Evolutionary conservation across 768 basidiomycete genomes (phyloP).

Genomic region (Amanita rubescens): DNA sequence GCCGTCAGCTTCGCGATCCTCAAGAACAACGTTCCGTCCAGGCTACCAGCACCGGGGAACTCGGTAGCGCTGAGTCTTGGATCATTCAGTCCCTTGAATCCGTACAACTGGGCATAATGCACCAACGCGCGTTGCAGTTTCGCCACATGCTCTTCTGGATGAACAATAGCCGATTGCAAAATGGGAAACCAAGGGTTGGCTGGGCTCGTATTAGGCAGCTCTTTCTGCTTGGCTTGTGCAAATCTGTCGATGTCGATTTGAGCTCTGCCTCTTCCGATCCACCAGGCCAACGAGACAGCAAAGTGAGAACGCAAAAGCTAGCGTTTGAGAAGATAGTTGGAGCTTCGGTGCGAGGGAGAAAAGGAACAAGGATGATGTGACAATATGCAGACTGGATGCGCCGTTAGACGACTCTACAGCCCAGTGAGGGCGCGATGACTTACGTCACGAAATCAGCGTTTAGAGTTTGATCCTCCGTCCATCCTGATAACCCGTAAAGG

Average conservation of each 20-base stretch:
- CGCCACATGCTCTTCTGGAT: slow-evolving; percentile 45
- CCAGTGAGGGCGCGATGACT: slow-evolving; percentile 14
- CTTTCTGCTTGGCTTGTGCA: slow-evolving; percentile 13
- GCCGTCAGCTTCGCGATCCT: slow-evolving; percentile 43
- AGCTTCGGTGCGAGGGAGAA: slow-evolving; percentile 29
- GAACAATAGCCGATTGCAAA: slow-evolving; percentile 40
- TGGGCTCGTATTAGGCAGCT: slow-evolving; percentile 15
- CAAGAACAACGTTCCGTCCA: slow-evolving; percentile 55
- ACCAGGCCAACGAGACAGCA: slow-evolving; percentile 37
- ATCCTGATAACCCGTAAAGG: slow-evolving; percentile 34
- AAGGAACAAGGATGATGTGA: slow-evolving; percentile 53
- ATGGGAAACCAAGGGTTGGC: slow-evolving; percentile 53
- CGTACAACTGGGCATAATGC: slow-evolving; percentile 41
- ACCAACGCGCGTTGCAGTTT: slow-evolving; percentile 48
- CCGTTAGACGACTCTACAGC: background rate
- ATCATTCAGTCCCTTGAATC: slow-evolving; percentile 19
- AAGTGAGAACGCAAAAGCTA: slow-evolving; percentile 49
- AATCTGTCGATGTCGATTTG: slow-evolving; percentile 39
- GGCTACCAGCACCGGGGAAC: slow-evolving; percentile 35
- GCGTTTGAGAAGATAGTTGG: slow-evolving; percentile 28
- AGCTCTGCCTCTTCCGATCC: slow-evolving; percentile 46
- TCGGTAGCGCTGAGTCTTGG: slow-evolving; percentile 16
- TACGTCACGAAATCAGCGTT: slow-evolving; percentile 45
- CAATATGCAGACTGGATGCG: slow-evolving; percentile 40
- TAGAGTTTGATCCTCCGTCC: slow-evolving; percentile 11